Evolutionary conservation across 2,329 filamentous ascomycete genomes (phyloP).

Genomic region (Seiridium unicorne): DNA sequence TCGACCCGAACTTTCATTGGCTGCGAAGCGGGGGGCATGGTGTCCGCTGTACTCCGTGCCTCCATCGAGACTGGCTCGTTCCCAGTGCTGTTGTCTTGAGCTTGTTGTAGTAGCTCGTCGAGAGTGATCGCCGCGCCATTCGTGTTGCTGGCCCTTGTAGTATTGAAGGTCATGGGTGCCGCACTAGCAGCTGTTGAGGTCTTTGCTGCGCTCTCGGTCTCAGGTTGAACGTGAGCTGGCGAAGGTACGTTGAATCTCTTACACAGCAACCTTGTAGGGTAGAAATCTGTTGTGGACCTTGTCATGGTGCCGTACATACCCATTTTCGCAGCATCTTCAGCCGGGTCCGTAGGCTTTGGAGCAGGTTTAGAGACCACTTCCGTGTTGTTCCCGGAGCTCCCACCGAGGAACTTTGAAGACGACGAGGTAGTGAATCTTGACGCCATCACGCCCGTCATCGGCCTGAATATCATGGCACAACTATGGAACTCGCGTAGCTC

Average conservation of each 20-base stretch:
- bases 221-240: constrained; percentile 64
- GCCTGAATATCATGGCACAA: constrained; percentile 75
- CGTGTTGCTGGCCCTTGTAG: constrained; percentile 9
- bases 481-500: constrained; percentile 76
- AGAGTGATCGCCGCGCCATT: constrained; percentile 24
- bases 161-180: not conserved
- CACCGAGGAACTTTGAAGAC: constrained; percentile 30
- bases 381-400: constrained; percentile 14
- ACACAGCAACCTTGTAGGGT: constrained; percentile 81
- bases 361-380: constrained; percentile 41
- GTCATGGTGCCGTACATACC: constrained; percentile 95
- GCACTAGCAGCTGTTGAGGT: not conserved
- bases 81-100: constrained; percentile 12
- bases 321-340: constrained; percentile 80
- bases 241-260: constrained; percentile 90
- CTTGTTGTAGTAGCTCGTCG: constrained; percentile 27
- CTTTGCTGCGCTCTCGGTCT: constrained; percentile 35
- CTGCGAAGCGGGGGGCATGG: not conserved
- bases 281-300: constrained; percentile 67
- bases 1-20: constrained; percentile 50
- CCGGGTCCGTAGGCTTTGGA: constrained; percentile 68
- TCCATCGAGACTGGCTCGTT: not conserved
- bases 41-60: not conserved
- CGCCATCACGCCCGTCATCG: constrained; percentile 89
- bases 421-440: constrained; percentile 77